Evolutionary conservation across 306 rosid genomes (phyloP).

Genomic region (Oemleria cerasiformis): DNA sequence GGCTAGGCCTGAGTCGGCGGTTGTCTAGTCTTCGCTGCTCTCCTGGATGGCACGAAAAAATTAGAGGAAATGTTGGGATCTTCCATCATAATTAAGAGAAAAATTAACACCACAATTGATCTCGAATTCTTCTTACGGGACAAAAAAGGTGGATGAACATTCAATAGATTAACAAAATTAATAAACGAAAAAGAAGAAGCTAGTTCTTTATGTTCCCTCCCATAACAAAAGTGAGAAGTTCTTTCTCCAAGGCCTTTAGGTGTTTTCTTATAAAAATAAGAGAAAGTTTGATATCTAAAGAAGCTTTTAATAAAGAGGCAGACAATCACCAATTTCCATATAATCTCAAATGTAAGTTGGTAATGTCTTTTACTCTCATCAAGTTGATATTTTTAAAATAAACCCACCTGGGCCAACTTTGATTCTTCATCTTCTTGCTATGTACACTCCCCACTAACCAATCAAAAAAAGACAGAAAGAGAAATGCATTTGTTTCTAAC

Average conservation of each 20-base stretch:
- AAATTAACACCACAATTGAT: not conserved
- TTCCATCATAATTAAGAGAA: not conserved
- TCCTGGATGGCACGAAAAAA: constrained; percentile 48
- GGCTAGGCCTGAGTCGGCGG: constrained; percentile 63
- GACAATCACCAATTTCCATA: constrained; percentile 45
- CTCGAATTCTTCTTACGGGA: constrained; percentile 30
- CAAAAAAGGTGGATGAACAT: constrained; percentile 8
- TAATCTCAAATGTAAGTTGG: constrained; percentile 23
- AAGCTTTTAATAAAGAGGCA: constrained; percentile 72
- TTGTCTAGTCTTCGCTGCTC: constrained; percentile 58
- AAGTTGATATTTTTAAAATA: not conserved
- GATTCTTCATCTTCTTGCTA: constrained; percentile 9
- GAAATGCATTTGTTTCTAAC: constrained; percentile 3
- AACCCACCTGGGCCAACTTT: not conserved
- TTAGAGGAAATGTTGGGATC: not conserved
- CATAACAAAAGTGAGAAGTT: constrained; percentile 71
- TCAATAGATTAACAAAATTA: constrained; percentile 45
- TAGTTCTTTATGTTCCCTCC: constrained; percentile 42
- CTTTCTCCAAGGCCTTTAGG: constrained; percentile 72
- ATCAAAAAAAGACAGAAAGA: not conserved
- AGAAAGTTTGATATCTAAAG: constrained; percentile 76
- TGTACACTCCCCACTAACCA: constrained; percentile 1
- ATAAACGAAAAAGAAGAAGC: constrained; percentile 48
- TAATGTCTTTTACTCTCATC: constrained; percentile 1
- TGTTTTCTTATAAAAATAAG: constrained; percentile 72